These are phyloP conservation scores for Epichloe aotearoae DNA, from an alignment of 2,329 filamentous ascomycete species.

Conservation along the genomic window DNA sequence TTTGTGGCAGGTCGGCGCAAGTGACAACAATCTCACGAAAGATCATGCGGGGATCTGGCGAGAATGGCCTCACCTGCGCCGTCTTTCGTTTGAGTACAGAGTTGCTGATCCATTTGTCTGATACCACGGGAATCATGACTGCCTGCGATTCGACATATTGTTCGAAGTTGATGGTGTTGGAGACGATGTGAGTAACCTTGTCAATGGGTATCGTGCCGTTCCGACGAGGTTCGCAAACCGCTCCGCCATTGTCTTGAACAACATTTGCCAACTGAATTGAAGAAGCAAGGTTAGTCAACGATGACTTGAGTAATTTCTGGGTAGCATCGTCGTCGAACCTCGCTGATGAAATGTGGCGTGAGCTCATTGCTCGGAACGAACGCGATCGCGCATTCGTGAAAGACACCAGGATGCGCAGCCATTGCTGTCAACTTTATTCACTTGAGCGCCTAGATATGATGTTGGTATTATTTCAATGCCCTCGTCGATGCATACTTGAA, in stretches of 20 bases:
- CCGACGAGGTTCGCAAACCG: constrained; percentile 31
- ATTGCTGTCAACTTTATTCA: constrained; percentile 11
- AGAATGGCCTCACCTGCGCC: constrained; percentile 70
- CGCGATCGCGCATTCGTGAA: constrained; percentile 29
- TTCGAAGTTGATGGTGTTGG: constrained; percentile 81
- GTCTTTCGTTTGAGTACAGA: constrained; percentile 58
- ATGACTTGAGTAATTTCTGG: no score
- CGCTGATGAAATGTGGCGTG: constrained; percentile 26
- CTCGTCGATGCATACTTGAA: neutral
- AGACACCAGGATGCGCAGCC: constrained; percentile 20
- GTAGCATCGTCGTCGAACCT: constrained; percentile 17
- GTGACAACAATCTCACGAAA: constrained; percentile 74
- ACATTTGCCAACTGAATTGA: constrained; percentile 26
- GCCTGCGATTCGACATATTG: constrained; percentile 65
- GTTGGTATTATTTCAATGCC: neutral
- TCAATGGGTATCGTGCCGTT: constrained; percentile 35
- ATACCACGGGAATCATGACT: constrained; percentile 72
- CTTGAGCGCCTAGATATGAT: neutral
- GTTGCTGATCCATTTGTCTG: constrained; percentile 62
- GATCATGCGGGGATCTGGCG: constrained; percentile 81
- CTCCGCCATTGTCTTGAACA: constrained; percentile 36
- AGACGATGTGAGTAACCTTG: constrained; percentile 41
- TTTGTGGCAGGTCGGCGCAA: constrained; percentile 70
- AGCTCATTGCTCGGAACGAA: constrained; percentile 31
- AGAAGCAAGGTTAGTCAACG: neutral